Percentiles rank a stretch among this genome's conserved stretches.
These are phyloP conservation scores for Sporothrix phasma DNA, from an alignment of 2,329 filamentous ascomycete species.

Conservation along the genomic window DNA sequence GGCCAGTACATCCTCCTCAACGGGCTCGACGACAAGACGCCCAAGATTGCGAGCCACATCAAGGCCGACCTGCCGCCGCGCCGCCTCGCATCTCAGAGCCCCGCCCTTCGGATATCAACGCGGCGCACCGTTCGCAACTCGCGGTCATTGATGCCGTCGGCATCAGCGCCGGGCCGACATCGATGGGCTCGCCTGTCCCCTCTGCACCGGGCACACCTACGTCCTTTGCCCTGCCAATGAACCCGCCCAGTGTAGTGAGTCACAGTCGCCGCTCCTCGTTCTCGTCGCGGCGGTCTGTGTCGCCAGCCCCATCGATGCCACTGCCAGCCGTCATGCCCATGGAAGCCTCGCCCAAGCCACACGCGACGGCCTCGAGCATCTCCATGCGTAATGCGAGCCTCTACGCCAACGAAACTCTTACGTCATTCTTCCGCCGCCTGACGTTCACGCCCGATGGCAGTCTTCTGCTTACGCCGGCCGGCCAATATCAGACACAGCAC, in stretches of 20 bases:
- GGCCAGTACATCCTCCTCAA: constrained; percentile 79
- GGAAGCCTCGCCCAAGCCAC: constrained; percentile 76
- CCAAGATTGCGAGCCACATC: constrained; percentile 67
- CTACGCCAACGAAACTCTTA: constrained; percentile 93
- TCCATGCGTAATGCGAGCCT: constrained; percentile 75
- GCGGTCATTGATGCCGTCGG: constrained; percentile 42
- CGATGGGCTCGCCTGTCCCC: constrained; percentile 64
- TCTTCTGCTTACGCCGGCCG: constrained; percentile 84
- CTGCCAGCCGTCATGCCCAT: constrained; percentile 91
- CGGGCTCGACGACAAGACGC: constrained; percentile 53
- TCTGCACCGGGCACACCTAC: constrained; percentile 92
- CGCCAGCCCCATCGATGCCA: constrained; percentile 86
- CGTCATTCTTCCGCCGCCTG: constrained; percentile 88
- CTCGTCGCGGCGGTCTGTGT: constrained; percentile 75
- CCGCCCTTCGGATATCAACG: constrained; percentile 70
- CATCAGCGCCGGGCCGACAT: constrained; percentile 34
- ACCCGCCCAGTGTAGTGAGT: constrained; percentile 78
- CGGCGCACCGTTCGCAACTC: constrained; percentile 49
- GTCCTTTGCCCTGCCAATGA: constrained; percentile 85
- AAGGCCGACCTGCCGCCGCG: constrained; percentile 87
- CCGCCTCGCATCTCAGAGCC: constrained; percentile 82
- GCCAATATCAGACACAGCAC: constrained; percentile 82
- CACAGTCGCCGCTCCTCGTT: constrained; percentile 95
- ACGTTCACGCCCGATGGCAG: constrained; percentile 95
- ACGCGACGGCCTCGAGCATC: constrained; percentile 30